Percentiles rank a stretch among this genome's conserved stretches.
These are phyloP conservation scores for Pseudocercospora musae DNA, from an alignment of 2,329 filamentous ascomycete species.

Conservation along the genomic window DNA sequence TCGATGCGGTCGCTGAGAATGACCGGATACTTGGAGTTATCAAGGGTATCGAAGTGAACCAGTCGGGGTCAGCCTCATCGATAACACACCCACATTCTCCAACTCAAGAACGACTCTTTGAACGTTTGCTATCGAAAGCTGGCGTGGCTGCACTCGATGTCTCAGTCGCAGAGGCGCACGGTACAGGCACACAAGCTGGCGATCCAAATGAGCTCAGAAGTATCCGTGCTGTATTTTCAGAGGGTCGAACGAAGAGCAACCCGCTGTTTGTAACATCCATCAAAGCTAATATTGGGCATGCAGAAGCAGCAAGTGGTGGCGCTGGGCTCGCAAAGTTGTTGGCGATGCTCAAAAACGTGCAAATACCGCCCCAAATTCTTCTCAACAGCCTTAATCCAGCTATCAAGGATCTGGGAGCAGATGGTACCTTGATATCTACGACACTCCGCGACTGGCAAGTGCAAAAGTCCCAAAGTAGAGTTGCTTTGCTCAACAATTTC, in stretches of 20 bases:
- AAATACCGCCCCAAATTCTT: slow-evolving; percentile 10
- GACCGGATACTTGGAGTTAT: slow-evolving; percentile 38
- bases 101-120: slow-evolving; percentile 16
- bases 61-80: slow-evolving; percentile 4
- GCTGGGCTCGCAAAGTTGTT: slow-evolving; percentile 39
- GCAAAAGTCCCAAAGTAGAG: neutral
- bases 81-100: slow-evolving; percentile 17
- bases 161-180: slow-evolving; percentile 11
- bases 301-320: slow-evolving; percentile 35
- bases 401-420: slow-evolving; percentile 7
- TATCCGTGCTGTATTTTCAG: slow-evolving; percentile 31
- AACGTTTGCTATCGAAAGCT: neutral
- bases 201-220: slow-evolving; percentile 15
- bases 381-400: slow-evolving; percentile 9
- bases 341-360: slow-evolving; percentile 35
- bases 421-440: slow-evolving; percentile 2
- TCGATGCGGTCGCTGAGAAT: slow-evolving; percentile 34
- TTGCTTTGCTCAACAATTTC: slow-evolving; percentile 37
- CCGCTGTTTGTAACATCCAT: slow-evolving; percentile 26
- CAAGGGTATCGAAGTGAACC: slow-evolving; percentile 39
- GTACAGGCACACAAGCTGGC: slow-evolving; percentile 25
- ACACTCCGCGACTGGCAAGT: slow-evolving; percentile 1
- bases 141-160: slow-evolving; percentile 7
- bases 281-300: slow-evolving; percentile 32
- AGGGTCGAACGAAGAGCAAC: slow-evolving; percentile 2